Conservation (phyloP, 78 protist genomes). For the Bodo saltans region DNA sequence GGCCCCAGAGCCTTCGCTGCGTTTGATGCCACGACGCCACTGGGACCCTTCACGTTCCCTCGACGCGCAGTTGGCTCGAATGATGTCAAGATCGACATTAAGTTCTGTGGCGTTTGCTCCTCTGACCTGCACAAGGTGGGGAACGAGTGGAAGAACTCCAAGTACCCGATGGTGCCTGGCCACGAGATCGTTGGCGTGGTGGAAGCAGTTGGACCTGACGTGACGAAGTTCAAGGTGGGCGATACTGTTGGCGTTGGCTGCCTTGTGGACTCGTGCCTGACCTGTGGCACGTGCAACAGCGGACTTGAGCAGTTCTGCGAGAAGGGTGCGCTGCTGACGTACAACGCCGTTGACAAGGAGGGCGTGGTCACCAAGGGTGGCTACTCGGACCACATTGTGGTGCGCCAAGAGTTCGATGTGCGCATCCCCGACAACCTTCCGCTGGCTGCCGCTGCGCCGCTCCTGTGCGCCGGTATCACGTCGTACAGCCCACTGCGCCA, state of each 20-base stretch:
- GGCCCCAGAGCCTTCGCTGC: no score
- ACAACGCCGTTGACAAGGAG: background rate
- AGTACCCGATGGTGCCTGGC: constrained; percentile 44
- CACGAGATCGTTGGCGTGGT: constrained; percentile 40
- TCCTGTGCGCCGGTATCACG: constrained; percentile 58
- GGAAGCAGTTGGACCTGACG: constrained; percentile 34
- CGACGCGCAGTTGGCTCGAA: no score
- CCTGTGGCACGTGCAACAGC: constrained; percentile 24
- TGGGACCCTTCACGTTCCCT: no score
- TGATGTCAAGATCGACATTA: constrained; percentile 31
- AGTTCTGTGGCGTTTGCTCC: constrained; percentile 47
- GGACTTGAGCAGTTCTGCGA: constrained; percentile 30
- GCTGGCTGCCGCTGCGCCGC: constrained; percentile 40
- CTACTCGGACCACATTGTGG: constrained; percentile 19
- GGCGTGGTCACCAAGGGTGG: constrained; percentile 31
- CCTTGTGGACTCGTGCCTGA: constrained; percentile 24
- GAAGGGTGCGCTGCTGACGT: background rate
- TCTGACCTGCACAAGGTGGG: constrained; percentile 40
- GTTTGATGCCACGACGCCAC: no score
- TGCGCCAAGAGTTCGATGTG: no score
- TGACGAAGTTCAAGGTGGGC: constrained; percentile 19
- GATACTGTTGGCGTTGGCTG: constrained; percentile 49
- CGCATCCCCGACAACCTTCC: constrained; percentile 27
- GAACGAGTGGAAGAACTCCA: constrained; percentile 38
- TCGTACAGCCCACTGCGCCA: constrained; percentile 34